Base-by-base conservation (phyloP, 495 filamentous ascomycete genomes). In the Tuber calosporum region DNA sequence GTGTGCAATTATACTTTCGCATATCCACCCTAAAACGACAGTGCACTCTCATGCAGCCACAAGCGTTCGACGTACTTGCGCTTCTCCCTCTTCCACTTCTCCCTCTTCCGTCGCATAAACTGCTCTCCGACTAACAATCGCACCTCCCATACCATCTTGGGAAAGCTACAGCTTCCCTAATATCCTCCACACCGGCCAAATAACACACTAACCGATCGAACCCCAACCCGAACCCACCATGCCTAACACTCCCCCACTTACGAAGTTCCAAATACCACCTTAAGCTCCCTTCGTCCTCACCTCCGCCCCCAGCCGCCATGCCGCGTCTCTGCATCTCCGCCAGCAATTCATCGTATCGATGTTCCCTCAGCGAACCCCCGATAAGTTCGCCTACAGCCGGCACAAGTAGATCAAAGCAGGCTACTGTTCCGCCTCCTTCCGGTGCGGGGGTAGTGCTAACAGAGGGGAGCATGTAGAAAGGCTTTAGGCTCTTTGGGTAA, bases 241-340 rank as follows among this genome's bases (percentile, higher is more conserved):
- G 95, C n/a, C 94, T 93, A 42, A 93, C 91, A 78, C 90, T 93
- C 38, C 95, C 95, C 89, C 93, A 99, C 72, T 91, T 90, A 68
- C 95, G 90, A 67, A 99, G 86, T 80, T 99, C 95, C n/a, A 92
- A 84, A 82, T 98, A 99, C 95, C 95, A 99, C 74, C 91, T 87
- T 20, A 99, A 85, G 75, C 83, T 84, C 34, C 85, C 85, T 69
- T 87, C 84, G 75, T 87, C 87, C 6, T 77, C 75, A 19, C 38
- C 45, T 17, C n/a, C 74, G 34, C 30, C 37, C 13, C 66, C 73
- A 19, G 67, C 66, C 66, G 40, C 71, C 3, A 78, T 72, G 5
- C 89, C 89, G 67, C 87, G 84, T 8, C 84, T 80, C 48, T 86
- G 87, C 96, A 98, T 97, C 30, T 90, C 88, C 71, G 87, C 83